A percentile compares a stretch with the other conserved stretches of the same genome.
phyloP scores from a whole-genome alignment of 192 early-diverging fungal genomes.

The Gamsiella multidivaricata region DNA sequence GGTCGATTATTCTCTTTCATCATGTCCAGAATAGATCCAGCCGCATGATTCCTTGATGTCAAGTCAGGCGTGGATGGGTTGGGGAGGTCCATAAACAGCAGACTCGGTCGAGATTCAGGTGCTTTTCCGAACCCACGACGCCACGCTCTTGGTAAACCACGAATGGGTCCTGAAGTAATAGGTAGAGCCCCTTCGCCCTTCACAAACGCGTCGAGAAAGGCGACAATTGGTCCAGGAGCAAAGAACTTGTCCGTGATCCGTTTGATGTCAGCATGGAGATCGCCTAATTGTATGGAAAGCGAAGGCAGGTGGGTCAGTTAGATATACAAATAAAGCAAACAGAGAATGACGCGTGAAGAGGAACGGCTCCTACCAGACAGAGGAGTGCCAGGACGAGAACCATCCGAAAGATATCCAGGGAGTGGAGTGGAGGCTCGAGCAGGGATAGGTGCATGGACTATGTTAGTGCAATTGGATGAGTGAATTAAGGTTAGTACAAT shows the following conservation, averaged over 20 bases:
- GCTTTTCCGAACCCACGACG: conserved; percentile 1
- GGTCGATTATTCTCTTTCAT: conserved; percentile 8
- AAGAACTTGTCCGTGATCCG: conserved; percentile 8
- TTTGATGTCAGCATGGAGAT: conserved; percentile 15
- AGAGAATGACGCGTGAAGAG: neutral
- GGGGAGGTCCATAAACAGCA: conserved; percentile 10
- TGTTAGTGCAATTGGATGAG: neutral
- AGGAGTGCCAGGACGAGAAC: conserved; percentile 12
- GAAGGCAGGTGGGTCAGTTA: neutral
- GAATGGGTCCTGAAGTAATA: neutral
- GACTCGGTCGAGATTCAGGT: conserved; percentile 3
- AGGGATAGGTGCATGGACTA: conserved; percentile 13
- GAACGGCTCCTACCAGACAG: conserved; percentile 9
- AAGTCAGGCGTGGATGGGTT: neutral
- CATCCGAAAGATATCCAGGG: conserved; percentile 12
- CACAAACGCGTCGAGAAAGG: conserved; percentile 11
- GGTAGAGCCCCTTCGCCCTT: conserved; percentile 3
- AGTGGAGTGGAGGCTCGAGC: neutral
- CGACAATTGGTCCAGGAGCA: neutral
- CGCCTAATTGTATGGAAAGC: conserved; percentile 7
- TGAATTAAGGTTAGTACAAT: neutral
- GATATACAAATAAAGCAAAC: neutral
- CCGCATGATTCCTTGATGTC: conserved; percentile 10
- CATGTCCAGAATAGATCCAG: conserved; percentile 12
- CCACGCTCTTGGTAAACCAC: conserved; percentile 8